Evolutionary conservation across 106 monocot species (phyloP).

Genomic region (Apostasia shenzhenica): DNA sequence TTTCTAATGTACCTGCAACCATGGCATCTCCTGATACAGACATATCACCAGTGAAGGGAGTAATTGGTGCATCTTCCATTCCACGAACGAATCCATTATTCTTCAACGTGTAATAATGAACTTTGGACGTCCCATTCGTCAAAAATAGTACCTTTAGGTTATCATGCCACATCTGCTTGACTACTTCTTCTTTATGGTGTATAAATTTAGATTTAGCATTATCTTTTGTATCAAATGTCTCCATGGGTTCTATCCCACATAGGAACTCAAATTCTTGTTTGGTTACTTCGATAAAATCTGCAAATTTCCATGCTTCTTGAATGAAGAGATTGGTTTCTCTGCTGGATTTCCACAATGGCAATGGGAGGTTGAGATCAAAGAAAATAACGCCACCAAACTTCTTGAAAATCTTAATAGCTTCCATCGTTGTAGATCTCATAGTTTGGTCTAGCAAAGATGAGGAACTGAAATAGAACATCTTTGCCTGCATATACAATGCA

Average conservation of each 20-base stretch:
- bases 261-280: slow-evolving; percentile 87
- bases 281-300: slow-evolving; percentile 74
- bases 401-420: slow-evolving; percentile 57
- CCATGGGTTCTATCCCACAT: slow-evolving; percentile 41
- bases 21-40: slow-evolving; percentile 75
- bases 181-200: slow-evolving; percentile 45
- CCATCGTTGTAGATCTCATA: slow-evolving; percentile 43
- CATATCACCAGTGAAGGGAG: slow-evolving; percentile 86
- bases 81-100: slow-evolving; percentile 61
- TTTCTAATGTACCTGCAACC: slow-evolving; percentile 55
- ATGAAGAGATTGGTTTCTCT: slow-evolving; percentile 51
- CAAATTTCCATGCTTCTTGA: slow-evolving; percentile 55
- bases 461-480: slow-evolving; percentile 93
- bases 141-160: slow-evolving; percentile 75
- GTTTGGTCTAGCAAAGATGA: slow-evolving; percentile 53
- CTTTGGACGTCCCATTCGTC: slow-evolving; percentile 81
- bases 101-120: slow-evolving; percentile 76
- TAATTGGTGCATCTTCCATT: slow-evolving; percentile 82
- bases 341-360: slow-evolving; percentile 69
- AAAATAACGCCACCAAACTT: slow-evolving; percentile 60
- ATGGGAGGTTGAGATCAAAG: slow-evolving; percentile 71
- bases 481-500: slow-evolving; percentile 47
- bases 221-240: slow-evolving; percentile 65
- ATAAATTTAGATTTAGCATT: slow-evolving; percentile 63
- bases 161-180: slow-evolving; percentile 71